These are phyloP conservation scores for Ramichloridium luteum DNA, from an alignment of 2,329 filamentous ascomycete genomes.

Conservation along the genomic window DNA sequence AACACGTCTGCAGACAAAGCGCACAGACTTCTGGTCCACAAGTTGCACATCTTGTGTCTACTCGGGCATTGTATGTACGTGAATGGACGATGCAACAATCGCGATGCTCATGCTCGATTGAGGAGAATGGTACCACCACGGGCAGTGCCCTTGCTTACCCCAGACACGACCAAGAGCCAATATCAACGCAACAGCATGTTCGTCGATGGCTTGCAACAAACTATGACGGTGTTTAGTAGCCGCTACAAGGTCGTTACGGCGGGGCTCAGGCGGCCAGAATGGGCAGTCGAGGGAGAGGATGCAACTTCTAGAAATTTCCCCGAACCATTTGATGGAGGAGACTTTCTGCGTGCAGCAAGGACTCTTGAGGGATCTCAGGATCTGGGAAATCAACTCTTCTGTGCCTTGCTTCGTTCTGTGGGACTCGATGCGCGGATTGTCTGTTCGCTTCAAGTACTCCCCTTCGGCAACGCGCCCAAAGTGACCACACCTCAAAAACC, in stretches of 20 bases:
- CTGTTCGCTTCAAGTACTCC: conserved; percentile 76
- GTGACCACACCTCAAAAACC: conserved; percentile 31
- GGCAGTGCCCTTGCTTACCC: conserved; percentile 55
- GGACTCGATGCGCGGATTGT: conserved; percentile 73
- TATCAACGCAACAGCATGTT: conserved; percentile 66
- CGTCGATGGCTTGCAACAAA: conserved; percentile 63
- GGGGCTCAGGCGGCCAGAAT: conserved; percentile 58
- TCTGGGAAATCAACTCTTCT: conserved; percentile 80
- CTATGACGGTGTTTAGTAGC: conserved; percentile 52
- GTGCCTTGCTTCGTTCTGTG: conserved; percentile 69
- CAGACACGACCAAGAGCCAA: conserved; percentile 54
- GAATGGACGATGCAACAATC: conserved; percentile 74
- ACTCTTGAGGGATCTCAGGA: conserved; percentile 72
- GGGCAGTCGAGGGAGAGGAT: conserved; percentile 51
- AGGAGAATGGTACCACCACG: conserved; percentile 54
- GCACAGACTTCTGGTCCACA: conserved; percentile 65
- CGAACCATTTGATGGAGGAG: conserved; percentile 31
- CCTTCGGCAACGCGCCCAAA: conserved; percentile 46
- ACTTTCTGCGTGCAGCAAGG: conserved; percentile 61
- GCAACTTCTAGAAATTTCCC: conserved; percentile 6
- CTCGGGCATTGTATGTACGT: conserved; percentile 62
- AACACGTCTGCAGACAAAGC: conserved; percentile 46
- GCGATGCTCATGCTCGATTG: conserved; percentile 33
- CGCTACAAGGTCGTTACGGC: conserved; percentile 60
- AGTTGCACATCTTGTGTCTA: conserved; percentile 71